phyloP scores from a whole-genome alignment of 345 rosid species.

The Stellera chamaejasme region DNA sequence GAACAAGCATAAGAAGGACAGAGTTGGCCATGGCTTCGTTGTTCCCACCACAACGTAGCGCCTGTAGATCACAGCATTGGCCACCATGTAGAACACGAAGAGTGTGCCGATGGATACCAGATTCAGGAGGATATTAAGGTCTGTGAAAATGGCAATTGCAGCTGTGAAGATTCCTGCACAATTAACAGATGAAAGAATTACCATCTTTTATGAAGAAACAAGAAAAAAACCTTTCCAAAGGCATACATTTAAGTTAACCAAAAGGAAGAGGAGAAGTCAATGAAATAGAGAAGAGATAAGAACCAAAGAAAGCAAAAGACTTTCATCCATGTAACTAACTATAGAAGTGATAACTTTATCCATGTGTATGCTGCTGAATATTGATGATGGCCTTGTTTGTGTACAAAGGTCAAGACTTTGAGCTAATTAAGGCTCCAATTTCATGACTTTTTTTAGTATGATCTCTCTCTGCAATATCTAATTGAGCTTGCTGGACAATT shows the following conservation, averaged over 20 bases:
- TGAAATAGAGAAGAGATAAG: background rate
- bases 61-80: conserved; percentile 72
- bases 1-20: conserved; percentile 58
- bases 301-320: background rate
- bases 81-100: conserved; percentile 94
- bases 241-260: background rate
- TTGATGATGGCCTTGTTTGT: conserved; percentile 9
- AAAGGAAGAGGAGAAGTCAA: background rate
- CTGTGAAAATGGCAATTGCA: conserved; percentile 67
- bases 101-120: conserved; percentile 91
- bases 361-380: background rate
- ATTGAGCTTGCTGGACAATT: conserved; percentile 1
- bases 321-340: background rate
- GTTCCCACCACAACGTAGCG: conserved; percentile 67
- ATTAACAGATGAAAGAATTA: no score
- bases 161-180: conserved; percentile 78
- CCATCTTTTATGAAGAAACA: background rate
- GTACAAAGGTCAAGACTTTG: conserved; percentile 16
- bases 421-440: conserved; percentile 3
- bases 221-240: background rate
- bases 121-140: conserved; percentile 58
- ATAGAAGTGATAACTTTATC: conserved; percentile 14
- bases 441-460: background rate
- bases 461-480: background rate
- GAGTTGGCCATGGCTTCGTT: conserved; percentile 65